phyloP scores from a whole-genome alignment of 2,329 filamentous ascomycete species.

The Colletotrichum scovillei region DNA sequence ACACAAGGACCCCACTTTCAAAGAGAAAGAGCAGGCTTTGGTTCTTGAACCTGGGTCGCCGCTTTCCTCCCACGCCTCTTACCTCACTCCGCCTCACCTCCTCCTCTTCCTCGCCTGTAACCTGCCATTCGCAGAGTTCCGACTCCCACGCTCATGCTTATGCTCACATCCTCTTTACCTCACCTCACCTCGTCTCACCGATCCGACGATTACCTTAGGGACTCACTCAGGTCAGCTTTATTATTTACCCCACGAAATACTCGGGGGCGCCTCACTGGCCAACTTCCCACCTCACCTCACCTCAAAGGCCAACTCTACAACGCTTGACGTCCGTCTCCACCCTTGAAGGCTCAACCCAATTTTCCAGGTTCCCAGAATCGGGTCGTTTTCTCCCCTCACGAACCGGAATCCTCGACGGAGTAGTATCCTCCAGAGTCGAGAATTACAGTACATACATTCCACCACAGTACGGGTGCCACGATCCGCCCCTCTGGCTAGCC shows the following conservation, averaged over 20 bases:
- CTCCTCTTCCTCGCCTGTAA: background rate
- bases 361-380: conserved; percentile 12
- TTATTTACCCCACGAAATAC: background rate
- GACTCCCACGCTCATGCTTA: background rate
- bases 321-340: conserved; percentile 4
- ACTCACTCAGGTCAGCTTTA: background rate
- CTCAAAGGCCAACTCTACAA: background rate
- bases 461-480: conserved; percentile 5
- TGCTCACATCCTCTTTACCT: background rate
- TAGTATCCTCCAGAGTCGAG: background rate
- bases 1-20: background rate
- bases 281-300: background rate
- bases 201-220: background rate
- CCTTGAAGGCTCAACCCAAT: conserved; percentile 4
- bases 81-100: conserved; percentile 3
- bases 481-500: conserved; percentile 15
- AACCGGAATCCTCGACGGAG: conserved; percentile 4
- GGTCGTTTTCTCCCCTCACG: conserved; percentile 20
- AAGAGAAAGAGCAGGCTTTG: background rate
- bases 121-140: too few relatives aligned
- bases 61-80: background rate
- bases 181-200: background rate
- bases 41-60: too few relatives aligned
- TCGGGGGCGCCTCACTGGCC: background rate
- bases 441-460: too few relatives aligned